Evolutionary conservation across 1,284 basidiomycete genomes (phyloP).

Genomic region (Amylostereum areolatum): DNA sequence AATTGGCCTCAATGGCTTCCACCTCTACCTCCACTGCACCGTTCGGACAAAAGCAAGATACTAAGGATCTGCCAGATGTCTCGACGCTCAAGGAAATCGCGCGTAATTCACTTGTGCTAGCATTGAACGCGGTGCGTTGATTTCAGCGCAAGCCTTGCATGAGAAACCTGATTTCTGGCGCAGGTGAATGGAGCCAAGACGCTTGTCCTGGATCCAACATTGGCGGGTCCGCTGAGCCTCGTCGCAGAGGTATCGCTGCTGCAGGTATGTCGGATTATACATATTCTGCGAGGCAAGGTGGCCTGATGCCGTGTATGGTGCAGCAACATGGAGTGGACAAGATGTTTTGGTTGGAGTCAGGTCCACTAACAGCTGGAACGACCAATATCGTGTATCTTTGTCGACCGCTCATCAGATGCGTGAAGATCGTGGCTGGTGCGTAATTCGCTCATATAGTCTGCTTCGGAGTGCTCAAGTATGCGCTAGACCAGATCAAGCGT

Average conservation of each 20-base stretch:
- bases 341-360: slow-evolving; percentile 98
- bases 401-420: slow-evolving; percentile 79
- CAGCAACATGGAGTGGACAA: slow-evolving; percentile 98
- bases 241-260: slow-evolving; percentile 89
- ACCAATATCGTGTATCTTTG: slow-evolving; percentile 93
- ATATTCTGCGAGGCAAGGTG: not conserved
- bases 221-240: slow-evolving; percentile 90
- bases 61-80: slow-evolving; percentile 54
- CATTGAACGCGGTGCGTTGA: slow-evolving; percentile 69
- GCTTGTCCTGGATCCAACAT: slow-evolving; percentile 81
- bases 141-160: slow-evolving; percentile 6
- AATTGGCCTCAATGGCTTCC: slow-evolving; percentile 10
- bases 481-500: slow-evolving; percentile 80
- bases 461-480: slow-evolving; percentile 8
- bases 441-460: slow-evolving; percentile 5
- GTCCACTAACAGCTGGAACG: slow-evolving; percentile 77
- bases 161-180: slow-evolving; percentile 7
- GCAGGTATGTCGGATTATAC: slow-evolving; percentile 56
- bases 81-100: slow-evolving; percentile 71
- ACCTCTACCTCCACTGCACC: slow-evolving; percentile 15
- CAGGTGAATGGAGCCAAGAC: slow-evolving; percentile 95
- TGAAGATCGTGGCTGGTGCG: slow-evolving; percentile 88
- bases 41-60: slow-evolving; percentile 17
- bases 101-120: slow-evolving; percentile 71
- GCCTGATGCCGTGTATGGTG: slow-evolving; percentile 2